Evolutionary conservation across 805 yeast species (phyloP), one percentile per base, ranked within the genome.

Genomic region (Saturnispora zaruensis): DNA sequence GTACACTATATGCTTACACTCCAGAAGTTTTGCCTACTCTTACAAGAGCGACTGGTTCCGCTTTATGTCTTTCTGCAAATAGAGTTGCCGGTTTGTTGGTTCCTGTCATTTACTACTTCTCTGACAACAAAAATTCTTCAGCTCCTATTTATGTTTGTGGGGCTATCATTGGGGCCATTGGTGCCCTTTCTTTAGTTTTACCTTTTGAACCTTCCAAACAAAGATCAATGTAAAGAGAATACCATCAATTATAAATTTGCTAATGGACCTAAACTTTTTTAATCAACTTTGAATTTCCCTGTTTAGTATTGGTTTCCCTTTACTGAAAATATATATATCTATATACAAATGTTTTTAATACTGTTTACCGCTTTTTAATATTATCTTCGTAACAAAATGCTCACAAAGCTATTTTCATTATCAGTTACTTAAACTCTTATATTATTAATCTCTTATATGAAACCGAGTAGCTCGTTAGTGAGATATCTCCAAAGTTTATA

Each of bases 121-220:
- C 80, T 56, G 66, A 64, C 2, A 50, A 64, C 41, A 67, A 77
- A 49, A 69, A 74, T n/a, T 70, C 80, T 2, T 59, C 79, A 1
- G 78, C 80, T 16, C 84, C 84, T 4, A 77, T 79, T 45, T 80
- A 76, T 73, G 81, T 79, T 16, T 72, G 80, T 57, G 83, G 82
- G 41, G 80, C 78, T 2, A 59, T 77, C 42, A 76, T 79, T 55
- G 71, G 80, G 18, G 57, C 61, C 23, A 62, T 79, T n/a, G 72
- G 76, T 3, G 58, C 78, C 14, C 63, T 78, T 23, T 64, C 78
- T 6, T 55, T 65, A 1, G 54, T 73, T 16, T 64, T 76, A 57
- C 82, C 82, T 2, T 76, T 71, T 52, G 82, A 77, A 57, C 79
- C 79, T 14, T 62, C 72, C 14, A 61, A 62, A 16, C 59, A 61